These are phyloP conservation scores for Myxozyma vanderwaltii DNA, from an alignment of 805 yeast genomes.

Conservation along the genomic window DNA sequence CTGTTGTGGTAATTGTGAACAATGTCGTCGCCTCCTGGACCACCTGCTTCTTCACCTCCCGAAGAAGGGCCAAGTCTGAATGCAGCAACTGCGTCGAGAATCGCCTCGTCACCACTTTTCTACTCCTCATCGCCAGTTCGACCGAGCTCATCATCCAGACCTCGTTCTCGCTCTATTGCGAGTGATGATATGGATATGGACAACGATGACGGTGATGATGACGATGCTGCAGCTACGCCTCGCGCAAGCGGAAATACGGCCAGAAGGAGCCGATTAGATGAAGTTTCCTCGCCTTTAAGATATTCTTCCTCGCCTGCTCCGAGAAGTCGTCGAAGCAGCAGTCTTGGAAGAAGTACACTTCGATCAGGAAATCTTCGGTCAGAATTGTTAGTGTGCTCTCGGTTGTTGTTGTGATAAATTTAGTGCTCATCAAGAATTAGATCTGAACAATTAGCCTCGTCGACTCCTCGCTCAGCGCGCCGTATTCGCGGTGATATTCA, in stretches of 20 bases:
- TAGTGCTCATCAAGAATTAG: background rate
- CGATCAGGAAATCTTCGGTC: constrained; percentile 21
- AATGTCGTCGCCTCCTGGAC: constrained; percentile 22
- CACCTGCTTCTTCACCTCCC: constrained; percentile 1
- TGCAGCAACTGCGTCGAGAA: background rate
- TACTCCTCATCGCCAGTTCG: constrained; percentile 22
- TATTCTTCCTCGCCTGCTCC: constrained; percentile 30
- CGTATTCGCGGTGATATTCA: constrained; percentile 73
- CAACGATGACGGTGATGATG: constrained; percentile 9
- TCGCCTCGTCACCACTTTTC: constrained; percentile 25
- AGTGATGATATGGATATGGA: background rate
- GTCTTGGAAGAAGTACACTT: constrained; percentile 4
- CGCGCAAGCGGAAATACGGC: constrained; percentile 9
- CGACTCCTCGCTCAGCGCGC: constrained; percentile 19
- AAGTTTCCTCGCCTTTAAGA: constrained; percentile 29
- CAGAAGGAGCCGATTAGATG: constrained; percentile 22
- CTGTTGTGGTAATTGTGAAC: background rate
- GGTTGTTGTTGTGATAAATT: too few relatives aligned
- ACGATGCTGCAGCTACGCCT: constrained; percentile 15
- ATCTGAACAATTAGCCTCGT: constrained; percentile 10
- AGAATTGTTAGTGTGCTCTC: constrained; percentile 15
- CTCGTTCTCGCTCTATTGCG: constrained; percentile 1
- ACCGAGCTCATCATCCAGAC: constrained; percentile 11
- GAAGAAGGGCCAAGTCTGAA: background rate
- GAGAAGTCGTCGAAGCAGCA: constrained; percentile 19